Evolutionary conservation across 192 early-diverging fungal species (phyloP).

Genomic region (Backusella morwellensis): DNA sequence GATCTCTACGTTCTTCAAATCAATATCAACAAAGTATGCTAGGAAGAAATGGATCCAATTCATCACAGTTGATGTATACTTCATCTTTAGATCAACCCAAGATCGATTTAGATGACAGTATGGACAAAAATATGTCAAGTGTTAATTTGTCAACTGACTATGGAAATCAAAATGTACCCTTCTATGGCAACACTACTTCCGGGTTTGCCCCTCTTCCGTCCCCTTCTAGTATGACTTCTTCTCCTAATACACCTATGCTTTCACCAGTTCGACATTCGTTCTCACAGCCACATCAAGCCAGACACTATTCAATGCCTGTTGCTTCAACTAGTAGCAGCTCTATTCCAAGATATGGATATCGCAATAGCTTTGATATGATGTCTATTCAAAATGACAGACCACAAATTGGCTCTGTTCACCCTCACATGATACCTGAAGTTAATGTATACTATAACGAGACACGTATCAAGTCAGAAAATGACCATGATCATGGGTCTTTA

Average conservation of each 20-base stretch:
- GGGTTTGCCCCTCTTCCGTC: conserved; percentile 17
- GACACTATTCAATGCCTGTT: conserved; percentile 19
- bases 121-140: background rate
- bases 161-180: conserved; percentile 11
- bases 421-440: conserved; percentile 21
- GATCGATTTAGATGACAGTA: background rate
- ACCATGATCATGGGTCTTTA: background rate
- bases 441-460: background rate
- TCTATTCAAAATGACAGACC: conserved; percentile 7
- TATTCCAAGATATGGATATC: background rate
- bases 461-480: conserved; percentile 3
- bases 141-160: background rate
- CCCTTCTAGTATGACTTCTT: conserved; percentile 20
- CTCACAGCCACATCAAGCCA: conserved; percentile 7
- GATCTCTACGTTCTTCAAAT: conserved; percentile 7
- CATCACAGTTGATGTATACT: conserved; percentile 6
- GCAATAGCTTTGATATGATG: conserved; percentile 23
- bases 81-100: conserved; percentile 8
- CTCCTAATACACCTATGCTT: conserved; percentile 21
- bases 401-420: conserved; percentile 6
- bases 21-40: background rate
- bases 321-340: background rate
- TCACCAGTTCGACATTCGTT: conserved; percentile 21
- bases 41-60: background rate
- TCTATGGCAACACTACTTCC: background rate